Percentiles rank a stretch among this genome's conserved stretches.
phyloP scores from a whole-genome alignment of 2,329 filamentous ascomycete genomes.

The Bipolaris oryzae region DNA sequence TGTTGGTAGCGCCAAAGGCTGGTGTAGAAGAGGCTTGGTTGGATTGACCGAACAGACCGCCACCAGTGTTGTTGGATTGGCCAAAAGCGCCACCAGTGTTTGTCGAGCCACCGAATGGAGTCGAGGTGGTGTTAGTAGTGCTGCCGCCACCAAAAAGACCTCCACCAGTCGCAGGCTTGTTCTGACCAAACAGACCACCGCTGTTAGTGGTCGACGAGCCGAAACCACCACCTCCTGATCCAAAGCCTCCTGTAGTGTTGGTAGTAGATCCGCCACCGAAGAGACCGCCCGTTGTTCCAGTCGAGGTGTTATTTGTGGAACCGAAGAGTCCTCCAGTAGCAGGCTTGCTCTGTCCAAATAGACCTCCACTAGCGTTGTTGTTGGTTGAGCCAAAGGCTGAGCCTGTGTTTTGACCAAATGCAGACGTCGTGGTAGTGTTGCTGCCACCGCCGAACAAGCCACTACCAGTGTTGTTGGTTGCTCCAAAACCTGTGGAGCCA shows the following conservation, averaged over 20 bases:
- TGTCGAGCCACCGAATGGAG: slow-evolving; percentile 34
- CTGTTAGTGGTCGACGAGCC: slow-evolving; percentile 31
- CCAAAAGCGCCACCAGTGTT: slow-evolving; percentile 34
- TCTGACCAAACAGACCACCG: slow-evolving; percentile 58
- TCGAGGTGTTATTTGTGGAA: slow-evolving; percentile 35
- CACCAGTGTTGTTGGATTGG: slow-evolving; percentile 36
- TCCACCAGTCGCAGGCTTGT: slow-evolving; percentile 42
- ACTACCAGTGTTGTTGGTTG: slow-evolving; percentile 50
- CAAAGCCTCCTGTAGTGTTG: slow-evolving; percentile 37
- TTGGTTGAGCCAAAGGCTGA: slow-evolving; percentile 35
- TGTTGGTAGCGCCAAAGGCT: slow-evolving; percentile 35
- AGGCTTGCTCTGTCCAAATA: slow-evolving; percentile 45
- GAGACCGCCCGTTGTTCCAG: slow-evolving; percentile 39
- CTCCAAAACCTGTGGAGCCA: slow-evolving; percentile 56
- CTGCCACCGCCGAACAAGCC: slow-evolving; percentile 53
- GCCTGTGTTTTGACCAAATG: slow-evolving; percentile 45
- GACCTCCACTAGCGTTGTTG: slow-evolving; percentile 38
- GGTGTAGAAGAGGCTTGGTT: slow-evolving; percentile 35
- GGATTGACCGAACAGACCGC: slow-evolving; percentile 45
- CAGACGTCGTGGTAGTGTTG: slow-evolving; percentile 39
- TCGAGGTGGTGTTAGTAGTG: slow-evolving; percentile 31
- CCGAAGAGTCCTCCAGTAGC: slow-evolving; percentile 50
- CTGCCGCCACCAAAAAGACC: slow-evolving; percentile 44
- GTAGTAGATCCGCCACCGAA: slow-evolving; percentile 43
- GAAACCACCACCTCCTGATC: slow-evolving; percentile 44